Evolutionary conservation across 805 yeast species (phyloP), one percentile per base, ranked within the genome.

Genomic region (Candida ortonii): DNA sequence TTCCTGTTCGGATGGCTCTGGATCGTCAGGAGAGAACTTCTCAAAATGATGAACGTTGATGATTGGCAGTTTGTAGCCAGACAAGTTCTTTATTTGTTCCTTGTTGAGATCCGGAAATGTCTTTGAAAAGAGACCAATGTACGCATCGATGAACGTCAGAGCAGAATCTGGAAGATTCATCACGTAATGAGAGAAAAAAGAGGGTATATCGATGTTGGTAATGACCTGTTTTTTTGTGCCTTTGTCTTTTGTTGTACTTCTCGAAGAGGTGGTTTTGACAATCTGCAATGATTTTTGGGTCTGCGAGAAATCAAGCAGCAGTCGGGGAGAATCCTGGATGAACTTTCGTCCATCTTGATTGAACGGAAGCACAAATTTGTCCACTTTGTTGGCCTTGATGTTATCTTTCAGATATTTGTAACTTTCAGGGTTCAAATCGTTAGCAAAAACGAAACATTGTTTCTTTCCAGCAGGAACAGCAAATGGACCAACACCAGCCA

Each of bases 401-500:
- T 93, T 93, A 19, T 71, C 70, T 23, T 64, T 57, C 63, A 93
- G 70, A 51, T 84, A 82, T 45, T 76, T 75, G 60, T 65, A 84
- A 39, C 95, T 80, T 40, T 82, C 84, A 0, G 97, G 97, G 53
- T 93, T 93, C 56, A 93, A 67, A 58, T 93, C 99, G 56, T 89
- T 93, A 8, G 97, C 96, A 48, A 93, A 67, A 0, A 86, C 95
- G 33, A 89, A 57, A 8, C 80, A 83, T 11, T 73, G 73, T 42
- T 82, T 85, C 58, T 83, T 87, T 10, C 89, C 97, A 1, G 97
- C 95, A 0, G 99, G 99, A 1, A 93, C 77, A 2, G 95, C 90
- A 65, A 94, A 93, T 4, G 99, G 99, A 0, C 99, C 99, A 2
- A 93, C 97, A 29, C 99, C 99, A 1, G 96, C 97, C 77, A 94